Percentiles rank a stretch among this genome's conserved stretches.
phyloP scores from a whole-genome alignment of 345 rosid genomes.

The Euphorbia tirucalli region DNA sequence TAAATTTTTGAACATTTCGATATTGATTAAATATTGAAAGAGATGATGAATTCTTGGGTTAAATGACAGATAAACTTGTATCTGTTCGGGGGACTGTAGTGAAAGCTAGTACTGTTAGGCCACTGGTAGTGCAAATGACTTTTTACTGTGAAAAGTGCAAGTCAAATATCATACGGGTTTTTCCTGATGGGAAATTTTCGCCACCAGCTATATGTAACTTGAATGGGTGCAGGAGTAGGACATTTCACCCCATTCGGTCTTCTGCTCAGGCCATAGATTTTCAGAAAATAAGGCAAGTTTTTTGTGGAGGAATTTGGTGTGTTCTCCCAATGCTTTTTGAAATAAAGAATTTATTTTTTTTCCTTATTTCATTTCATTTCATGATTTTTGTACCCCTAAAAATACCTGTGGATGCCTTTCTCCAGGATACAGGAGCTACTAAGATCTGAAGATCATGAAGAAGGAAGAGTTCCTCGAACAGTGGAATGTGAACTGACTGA shows the following conservation, averaged over 20 bases:
- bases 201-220: slow-evolving; percentile 66
- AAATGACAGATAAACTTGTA: slow-evolving; percentile 77
- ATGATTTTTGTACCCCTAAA: neutral
- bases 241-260: slow-evolving; percentile 68
- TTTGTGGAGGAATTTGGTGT: neutral
- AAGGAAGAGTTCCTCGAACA: slow-evolving; percentile 96
- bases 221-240: slow-evolving; percentile 85
- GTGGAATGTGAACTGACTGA: slow-evolving; percentile 93
- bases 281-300: slow-evolving; percentile 78
- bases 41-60: slow-evolving; percentile 15
- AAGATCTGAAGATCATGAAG: slow-evolving; percentile 85
- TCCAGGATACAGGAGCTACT: slow-evolving; percentile 76
- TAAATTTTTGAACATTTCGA: neutral
- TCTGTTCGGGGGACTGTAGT: slow-evolving; percentile 85
- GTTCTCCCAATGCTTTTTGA: neutral
- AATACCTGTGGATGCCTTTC: neutral
- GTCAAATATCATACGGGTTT: slow-evolving; percentile 52
- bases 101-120: slow-evolving; percentile 87
- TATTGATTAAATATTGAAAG: neutral
- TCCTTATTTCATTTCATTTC: neutral
- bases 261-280: slow-evolving; percentile 76
- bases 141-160: slow-evolving; percentile 79
- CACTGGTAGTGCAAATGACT: slow-evolving; percentile 67
- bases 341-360: neutral
- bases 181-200: slow-evolving; percentile 89